A percentile compares a stretch with the other conserved stretches of the same genome.
Conservation (phyloP, 768 basidiomycete genomes). For the Amanita pallidorosea region DNA sequence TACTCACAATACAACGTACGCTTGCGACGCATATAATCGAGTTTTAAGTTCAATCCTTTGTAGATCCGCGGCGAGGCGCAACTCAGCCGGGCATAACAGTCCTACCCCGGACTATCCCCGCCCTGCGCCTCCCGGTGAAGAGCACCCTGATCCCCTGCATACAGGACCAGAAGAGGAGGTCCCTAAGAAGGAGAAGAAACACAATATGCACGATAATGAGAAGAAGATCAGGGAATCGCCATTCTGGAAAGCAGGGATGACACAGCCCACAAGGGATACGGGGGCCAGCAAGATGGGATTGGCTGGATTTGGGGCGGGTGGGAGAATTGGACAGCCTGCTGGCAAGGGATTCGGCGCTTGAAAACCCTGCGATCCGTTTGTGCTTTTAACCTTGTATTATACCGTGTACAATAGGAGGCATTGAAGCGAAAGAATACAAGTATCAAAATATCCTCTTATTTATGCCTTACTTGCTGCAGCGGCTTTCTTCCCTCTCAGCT, state of each 20-base stretch:
- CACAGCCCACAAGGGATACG: conserved; percentile 36
- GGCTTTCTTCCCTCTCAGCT: conserved; percentile 59
- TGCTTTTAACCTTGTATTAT: conserved; percentile 1
- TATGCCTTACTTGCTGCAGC: conserved; percentile 16
- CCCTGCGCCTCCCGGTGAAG: conserved; percentile 30
- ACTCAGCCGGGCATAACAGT: neutral
- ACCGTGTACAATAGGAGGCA: neutral
- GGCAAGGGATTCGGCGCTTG: conserved; percentile 24
- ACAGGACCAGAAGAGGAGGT: conserved; percentile 33
- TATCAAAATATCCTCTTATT: conserved; percentile 12
- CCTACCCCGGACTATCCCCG: conserved; percentile 36
- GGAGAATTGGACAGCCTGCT: conserved; percentile 49
- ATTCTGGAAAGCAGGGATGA: conserved; percentile 35
- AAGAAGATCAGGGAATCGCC: conserved; percentile 35
- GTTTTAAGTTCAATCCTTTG: neutral
- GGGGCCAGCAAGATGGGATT: conserved; percentile 15
- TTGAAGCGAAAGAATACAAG: conserved; percentile 15
- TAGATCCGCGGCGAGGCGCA: neutral
- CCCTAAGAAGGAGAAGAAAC: conserved; percentile 38
- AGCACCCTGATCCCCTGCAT: conserved; percentile 18
- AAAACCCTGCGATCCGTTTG: neutral
- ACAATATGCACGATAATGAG: conserved; percentile 25
- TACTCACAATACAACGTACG: conserved; percentile 7
- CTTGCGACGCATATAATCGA: neutral
- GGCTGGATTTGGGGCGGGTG: conserved; percentile 27